Conservation (phyloP, 31 red algal genomes). For the Endocladia muricata region DNA sequence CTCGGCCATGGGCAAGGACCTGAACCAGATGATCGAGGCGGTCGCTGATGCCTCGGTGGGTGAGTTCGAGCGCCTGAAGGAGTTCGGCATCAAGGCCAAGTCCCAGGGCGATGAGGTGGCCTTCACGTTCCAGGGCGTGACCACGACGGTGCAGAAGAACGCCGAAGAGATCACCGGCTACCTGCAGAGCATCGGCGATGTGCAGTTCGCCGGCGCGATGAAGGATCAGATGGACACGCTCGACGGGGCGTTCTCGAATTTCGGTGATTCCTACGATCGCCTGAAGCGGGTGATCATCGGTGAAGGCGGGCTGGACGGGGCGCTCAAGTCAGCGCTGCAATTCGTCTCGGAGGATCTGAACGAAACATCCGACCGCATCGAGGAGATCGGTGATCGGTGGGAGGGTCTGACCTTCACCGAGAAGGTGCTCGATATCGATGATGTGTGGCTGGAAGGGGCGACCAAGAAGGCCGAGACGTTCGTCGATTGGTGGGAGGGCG, state of each 20-base stretch:
- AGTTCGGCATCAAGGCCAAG: background rate
- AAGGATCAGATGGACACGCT: background rate
- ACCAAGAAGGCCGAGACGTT: too few relatives aligned
- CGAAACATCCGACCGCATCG: too few relatives aligned
- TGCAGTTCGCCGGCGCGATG: background rate
- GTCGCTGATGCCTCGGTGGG: background rate
- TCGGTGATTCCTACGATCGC: conserved; percentile 1
- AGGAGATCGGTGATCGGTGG: too few relatives aligned
- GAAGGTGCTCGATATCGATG: too few relatives aligned
- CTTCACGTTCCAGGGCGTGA: conserved; percentile 2
- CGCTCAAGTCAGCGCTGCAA: too few relatives aligned
- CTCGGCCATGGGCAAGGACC: background rate
- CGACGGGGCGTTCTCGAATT: background rate
- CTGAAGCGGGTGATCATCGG: too few relatives aligned
- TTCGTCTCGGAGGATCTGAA: too few relatives aligned
- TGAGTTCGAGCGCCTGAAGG: conserved; percentile 2
- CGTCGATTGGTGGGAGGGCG: too few relatives aligned
- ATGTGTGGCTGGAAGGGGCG: too few relatives aligned
- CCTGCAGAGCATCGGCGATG: background rate
- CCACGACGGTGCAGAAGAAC: background rate
- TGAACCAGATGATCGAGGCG: background rate
- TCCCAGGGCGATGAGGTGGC: background rate
- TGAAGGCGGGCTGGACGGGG: too few relatives aligned
- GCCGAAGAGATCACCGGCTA: background rate
- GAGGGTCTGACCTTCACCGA: too few relatives aligned